These are phyloP conservation scores for Pythium diclinum DNA, from an alignment of 352 stramenopile species.

Conservation along the genomic window DNA sequence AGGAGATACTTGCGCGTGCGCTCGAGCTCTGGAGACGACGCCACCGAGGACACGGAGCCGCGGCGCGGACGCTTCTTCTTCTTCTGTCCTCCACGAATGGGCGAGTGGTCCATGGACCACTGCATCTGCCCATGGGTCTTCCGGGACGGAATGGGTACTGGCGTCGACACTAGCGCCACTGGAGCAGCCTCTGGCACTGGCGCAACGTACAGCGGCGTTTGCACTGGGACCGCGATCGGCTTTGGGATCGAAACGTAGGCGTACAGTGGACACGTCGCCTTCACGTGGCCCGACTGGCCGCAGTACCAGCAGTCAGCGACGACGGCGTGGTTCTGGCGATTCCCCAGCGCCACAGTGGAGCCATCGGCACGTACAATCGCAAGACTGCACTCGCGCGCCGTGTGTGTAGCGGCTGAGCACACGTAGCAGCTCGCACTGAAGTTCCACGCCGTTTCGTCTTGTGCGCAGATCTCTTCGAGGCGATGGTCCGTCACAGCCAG, in stretches of 20 bases:
- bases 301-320: slow-evolving; percentile 79
- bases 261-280: slow-evolving; percentile 64
- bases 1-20: slow-evolving; percentile 27
- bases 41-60: slow-evolving; percentile 35
- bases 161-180: neutral
- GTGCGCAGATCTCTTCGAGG: slow-evolving; percentile 51
- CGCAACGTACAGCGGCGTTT: neutral
- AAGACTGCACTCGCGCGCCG: slow-evolving; percentile 51
- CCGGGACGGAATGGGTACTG: slow-evolving; percentile 13
- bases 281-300: slow-evolving; percentile 66
- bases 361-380: slow-evolving; percentile 19
- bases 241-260: slow-evolving; percentile 21
- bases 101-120: slow-evolving; percentile 20
- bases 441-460: slow-evolving; percentile 51
- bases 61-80: slow-evolving; percentile 69
- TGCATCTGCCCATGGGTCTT: neutral
- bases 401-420: slow-evolving; percentile 47
- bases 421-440: slow-evolving; percentile 60
- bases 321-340: neutral
- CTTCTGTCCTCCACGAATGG: slow-evolving; percentile 30
- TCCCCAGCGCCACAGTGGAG: slow-evolving; percentile 14
- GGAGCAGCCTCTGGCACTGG: neutral
- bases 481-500: slow-evolving; percentile 43
- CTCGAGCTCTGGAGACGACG: slow-evolving; percentile 30
- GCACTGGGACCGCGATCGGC: neutral